phyloP scores from a whole-genome alignment of 305 asterid genomes.

The Rubia tinctorum region DNA sequence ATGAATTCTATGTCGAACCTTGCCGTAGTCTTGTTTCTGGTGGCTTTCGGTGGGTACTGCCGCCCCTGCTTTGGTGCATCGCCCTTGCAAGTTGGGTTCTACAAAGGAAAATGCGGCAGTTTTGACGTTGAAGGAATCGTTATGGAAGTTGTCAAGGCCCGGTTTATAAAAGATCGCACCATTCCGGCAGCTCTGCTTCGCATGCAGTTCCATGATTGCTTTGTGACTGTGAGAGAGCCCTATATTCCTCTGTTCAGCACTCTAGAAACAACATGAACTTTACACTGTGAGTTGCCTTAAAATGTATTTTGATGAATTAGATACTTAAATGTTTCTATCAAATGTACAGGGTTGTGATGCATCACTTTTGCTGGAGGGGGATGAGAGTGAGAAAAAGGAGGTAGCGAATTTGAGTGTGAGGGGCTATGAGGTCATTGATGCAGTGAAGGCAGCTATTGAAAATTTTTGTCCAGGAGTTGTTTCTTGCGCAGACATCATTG shows the following conservation, averaged over 20 bases:
- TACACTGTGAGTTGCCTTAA: too few relatives aligned
- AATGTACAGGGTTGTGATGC: slow-evolving; percentile 7
- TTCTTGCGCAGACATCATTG: slow-evolving; percentile 62
- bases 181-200: slow-evolving; percentile 56
- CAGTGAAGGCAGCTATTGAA: slow-evolving; percentile 14
- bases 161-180: slow-evolving; percentile 31
- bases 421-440: slow-evolving; percentile 9
- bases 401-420: slow-evolving; percentile 10
- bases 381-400: slow-evolving; percentile 3
- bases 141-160: slow-evolving; percentile 15
- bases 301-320: too few relatives aligned
- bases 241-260: too few relatives aligned
- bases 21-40: slow-evolving; percentile 11
- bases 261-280: too few relatives aligned
- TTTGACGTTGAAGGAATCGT: slow-evolving; percentile 43
- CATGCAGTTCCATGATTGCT: slow-evolving; percentile 73
- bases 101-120: slow-evolving; percentile 38
- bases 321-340: too few relatives aligned
- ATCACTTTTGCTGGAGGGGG: slow-evolving; percentile 1
- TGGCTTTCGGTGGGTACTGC: not conserved
- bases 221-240: slow-evolving; percentile 43
- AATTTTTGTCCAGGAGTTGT: slow-evolving; percentile 26
- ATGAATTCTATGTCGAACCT: slow-evolving; percentile 25
- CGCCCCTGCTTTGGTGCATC: slow-evolving; percentile 2
- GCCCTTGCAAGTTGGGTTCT: slow-evolving; percentile 40